Conservation (phyloP, 1,284 basidiomycete species). For the Jaminaea rosea region DNA sequence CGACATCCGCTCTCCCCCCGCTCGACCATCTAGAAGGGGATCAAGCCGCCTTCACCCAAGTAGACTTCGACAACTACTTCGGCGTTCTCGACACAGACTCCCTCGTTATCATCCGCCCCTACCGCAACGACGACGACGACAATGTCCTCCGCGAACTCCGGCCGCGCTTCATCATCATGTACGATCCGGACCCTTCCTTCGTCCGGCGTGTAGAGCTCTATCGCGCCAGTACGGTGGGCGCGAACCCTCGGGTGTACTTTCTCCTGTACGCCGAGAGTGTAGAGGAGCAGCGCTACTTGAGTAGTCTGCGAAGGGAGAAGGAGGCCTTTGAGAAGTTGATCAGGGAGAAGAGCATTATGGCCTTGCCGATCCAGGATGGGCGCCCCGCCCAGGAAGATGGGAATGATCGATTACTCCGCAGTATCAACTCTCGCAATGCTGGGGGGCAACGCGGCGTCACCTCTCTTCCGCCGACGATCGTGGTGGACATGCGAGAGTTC, state of each 20-base stretch:
- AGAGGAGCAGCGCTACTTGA: constrained; percentile 91
- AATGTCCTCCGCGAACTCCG: constrained; percentile 74
- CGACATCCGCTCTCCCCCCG: too few relatives aligned
- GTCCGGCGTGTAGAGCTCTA: constrained; percentile 78
- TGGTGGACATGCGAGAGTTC: constrained; percentile 95
- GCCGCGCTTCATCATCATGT: constrained; percentile 80
- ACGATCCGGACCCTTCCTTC: constrained; percentile 87
- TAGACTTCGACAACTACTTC: constrained; percentile 68
- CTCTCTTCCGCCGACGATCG: constrained; percentile 61
- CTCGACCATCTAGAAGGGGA: too few relatives aligned
- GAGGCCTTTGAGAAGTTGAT: constrained; percentile 89
- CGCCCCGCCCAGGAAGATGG: constrained; percentile 48
- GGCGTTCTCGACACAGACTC: constrained; percentile 72
- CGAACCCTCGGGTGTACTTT: constrained; percentile 86
- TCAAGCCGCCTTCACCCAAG: constrained; percentile 11
- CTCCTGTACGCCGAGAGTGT: constrained; percentile 84
- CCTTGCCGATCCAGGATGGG: constrained; percentile 77
- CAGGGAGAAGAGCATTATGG: constrained; percentile 84
- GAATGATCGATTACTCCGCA: constrained; percentile 58
- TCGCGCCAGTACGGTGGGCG: constrained; percentile 70
- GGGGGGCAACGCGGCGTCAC: constrained; percentile 66
- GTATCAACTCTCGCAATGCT: constrained; percentile 76
- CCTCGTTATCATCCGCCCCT: constrained; percentile 75
- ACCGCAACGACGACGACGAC: constrained; percentile 87
- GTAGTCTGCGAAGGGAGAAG: constrained; percentile 78